Percentiles rank a stretch among this genome's conserved stretches.
These are phyloP conservation scores for Oryza longistaminata DNA, from an alignment of 176 grass and related monocot species.

Conservation along the genomic window DNA sequence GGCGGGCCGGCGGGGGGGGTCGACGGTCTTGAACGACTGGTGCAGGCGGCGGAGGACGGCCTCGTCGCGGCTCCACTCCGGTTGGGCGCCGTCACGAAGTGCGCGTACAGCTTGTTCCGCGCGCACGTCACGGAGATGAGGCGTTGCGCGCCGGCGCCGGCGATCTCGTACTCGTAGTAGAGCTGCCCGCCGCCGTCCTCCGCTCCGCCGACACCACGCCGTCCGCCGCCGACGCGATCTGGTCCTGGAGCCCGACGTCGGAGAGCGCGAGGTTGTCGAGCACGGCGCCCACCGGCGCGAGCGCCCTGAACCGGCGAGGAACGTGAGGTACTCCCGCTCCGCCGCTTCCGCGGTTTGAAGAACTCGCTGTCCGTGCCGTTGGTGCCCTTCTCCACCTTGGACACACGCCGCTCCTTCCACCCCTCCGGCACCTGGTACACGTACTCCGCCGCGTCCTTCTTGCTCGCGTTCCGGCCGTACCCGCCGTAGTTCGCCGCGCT, in stretches of 20 bases:
- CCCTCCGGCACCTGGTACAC: constrained; percentile 77
- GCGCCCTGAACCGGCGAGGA: constrained; percentile 65
- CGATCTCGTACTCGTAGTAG: constrained; percentile 93
- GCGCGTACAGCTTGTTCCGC: constrained; percentile 85
- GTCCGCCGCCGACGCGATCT: constrained; percentile 81
- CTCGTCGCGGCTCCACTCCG: constrained; percentile 77
- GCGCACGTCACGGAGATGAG: constrained; percentile 89
- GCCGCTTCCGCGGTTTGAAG: constrained; percentile 92
- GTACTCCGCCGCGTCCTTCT: constrained; percentile 89
- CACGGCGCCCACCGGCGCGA: constrained; percentile 80
- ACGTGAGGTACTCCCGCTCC: constrained; percentile 88
- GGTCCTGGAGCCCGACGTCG: constrained; percentile 84
- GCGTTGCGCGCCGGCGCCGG: constrained; percentile 72
- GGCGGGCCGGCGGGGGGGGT: constrained; percentile 22
- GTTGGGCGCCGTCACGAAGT: constrained; percentile 85
- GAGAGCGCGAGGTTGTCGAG: constrained; percentile 90
- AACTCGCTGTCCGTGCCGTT: constrained; percentile 97
- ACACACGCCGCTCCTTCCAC: constrained; percentile 95
- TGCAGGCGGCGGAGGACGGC: constrained; percentile 75
- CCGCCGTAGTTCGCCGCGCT: constrained; percentile 95
- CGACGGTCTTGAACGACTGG: constrained; percentile 82
- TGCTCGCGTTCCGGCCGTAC: constrained; percentile 93
- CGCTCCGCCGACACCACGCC: constrained; percentile 54
- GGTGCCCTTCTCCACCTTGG: constrained; percentile 99
- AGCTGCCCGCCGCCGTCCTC: constrained; percentile 60